Evolutionary conservation across 2,329 filamentous ascomycete species (phyloP), one percentile per base, ranked within the genome.

Genomic region (Epichloe amarillans): DNA sequence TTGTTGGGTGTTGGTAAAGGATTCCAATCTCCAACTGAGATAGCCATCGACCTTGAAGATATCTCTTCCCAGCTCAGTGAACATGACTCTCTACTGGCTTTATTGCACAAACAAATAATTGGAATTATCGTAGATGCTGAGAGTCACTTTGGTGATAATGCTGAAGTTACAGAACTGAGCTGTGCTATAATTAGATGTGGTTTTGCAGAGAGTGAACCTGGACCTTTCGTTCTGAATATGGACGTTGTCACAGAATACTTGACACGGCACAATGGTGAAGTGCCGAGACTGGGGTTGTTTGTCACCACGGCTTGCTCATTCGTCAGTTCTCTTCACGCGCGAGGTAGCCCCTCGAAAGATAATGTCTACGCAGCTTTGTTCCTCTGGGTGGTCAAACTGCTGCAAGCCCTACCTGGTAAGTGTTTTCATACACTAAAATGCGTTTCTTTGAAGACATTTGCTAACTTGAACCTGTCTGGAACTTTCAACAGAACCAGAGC

Each of bases 171-270:
- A 21, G 86, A 90, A 59, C 74, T 79, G 4, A 80, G 83, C 36
- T 93, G 87, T 66, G 75, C 74, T 52, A 78, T 90, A 46, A 73
- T 91, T 47, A 79, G 82, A 40, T 77, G 81, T 19, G 88, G 88
- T 0, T 90, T 90, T 60, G 82, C 82, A 1, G 88, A 94, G 64
- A 76, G 74, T 0, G 77, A 81, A 26, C 79, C 84, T 3, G 87
- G 87, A 0, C 84, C 86, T 1, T 91, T 93, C 58, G 86, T 90
- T 8, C 80, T 94, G 53, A 76, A 83, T 3, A 73, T 84, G 0
- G 69, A 74, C 0, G 73, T 80, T 55, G 79, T 86, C n/a, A 78
- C 82, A 11, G 72, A 80, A 41, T 84, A 86, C 61, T 72, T 93
- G 45, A 72, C 76, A 3, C 76, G 75, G 48, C 76, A 82, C 21